Conservation (phyloP, 1,284 basidiomycete genomes). For the Ganoderma meredithae region DNA sequence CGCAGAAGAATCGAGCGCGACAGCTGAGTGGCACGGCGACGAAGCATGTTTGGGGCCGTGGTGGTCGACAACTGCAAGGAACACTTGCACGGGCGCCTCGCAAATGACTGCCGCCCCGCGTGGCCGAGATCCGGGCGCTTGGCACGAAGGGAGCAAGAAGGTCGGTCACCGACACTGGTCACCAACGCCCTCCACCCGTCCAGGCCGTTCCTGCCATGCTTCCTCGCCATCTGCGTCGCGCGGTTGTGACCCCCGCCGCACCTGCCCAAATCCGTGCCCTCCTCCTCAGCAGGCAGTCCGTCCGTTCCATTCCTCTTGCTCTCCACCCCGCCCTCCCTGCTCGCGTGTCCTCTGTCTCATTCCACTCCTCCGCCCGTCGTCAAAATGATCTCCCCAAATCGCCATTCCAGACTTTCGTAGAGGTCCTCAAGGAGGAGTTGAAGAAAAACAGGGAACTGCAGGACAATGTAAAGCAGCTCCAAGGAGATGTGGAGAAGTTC, state of each 20-base stretch:
- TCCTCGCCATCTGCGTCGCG: slow-evolving; percentile 41
- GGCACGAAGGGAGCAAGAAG: neutral
- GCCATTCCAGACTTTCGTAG: slow-evolving; percentile 96
- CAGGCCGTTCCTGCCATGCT: slow-evolving; percentile 33
- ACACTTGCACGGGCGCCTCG: neutral
- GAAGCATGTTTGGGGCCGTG: slow-evolving; percentile 16
- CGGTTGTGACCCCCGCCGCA: slow-evolving; percentile 36
- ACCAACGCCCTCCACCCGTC: neutral
- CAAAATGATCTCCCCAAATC: slow-evolving; percentile 82
- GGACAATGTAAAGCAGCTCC: slow-evolving; percentile 96
- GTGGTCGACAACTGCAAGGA: neutral
- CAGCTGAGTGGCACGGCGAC: slow-evolving; percentile 10
- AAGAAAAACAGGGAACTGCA: slow-evolving; percentile 94
- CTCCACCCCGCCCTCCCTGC: slow-evolving; percentile 29
- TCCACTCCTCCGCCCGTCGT: slow-evolving; percentile 72
- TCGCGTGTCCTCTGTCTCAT: slow-evolving; percentile 45
- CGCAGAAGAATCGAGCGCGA: neutral
- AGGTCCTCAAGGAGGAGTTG: slow-evolving; percentile 92
- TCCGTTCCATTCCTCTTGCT: slow-evolving; percentile 30
- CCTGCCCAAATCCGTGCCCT: slow-evolving; percentile 39
- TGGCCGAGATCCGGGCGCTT: slow-evolving; percentile 12
- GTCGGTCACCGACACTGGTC: slow-evolving; percentile 4
- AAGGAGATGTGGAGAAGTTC: slow-evolving; percentile 96
- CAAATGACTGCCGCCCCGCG: neutral
- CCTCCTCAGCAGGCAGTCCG: slow-evolving; percentile 30